Evolutionary conservation across 2,329 filamentous ascomycete species (phyloP), one percentile per base, ranked within the genome.

Genomic region (Polytolypa hystricis): DNA sequence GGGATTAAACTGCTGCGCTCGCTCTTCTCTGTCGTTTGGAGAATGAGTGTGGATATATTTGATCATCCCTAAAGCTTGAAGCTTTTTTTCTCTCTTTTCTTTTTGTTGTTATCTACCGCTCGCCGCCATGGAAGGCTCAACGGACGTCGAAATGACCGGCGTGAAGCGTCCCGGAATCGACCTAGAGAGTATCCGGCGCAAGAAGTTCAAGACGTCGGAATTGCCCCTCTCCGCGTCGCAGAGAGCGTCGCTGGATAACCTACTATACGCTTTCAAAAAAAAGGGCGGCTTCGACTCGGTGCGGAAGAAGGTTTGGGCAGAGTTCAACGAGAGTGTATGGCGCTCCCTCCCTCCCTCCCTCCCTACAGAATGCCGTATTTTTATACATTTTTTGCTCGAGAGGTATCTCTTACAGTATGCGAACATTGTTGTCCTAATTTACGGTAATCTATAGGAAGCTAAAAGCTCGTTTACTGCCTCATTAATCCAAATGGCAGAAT

Each of bases 231-330:
- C 70, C 16, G 66, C 71, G 37, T 56, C 67, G 23, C 74, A 79
- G 52, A 70, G 73, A 42, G 61, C 66, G 5, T 66, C 69, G 16
- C 76, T 80, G 38, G 74, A 79, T 52, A 65, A 65, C 45, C 64
- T 80, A 30, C 62, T 78, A 12, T 69, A 76, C 50, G 72, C 71
- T 1, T 77, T 78, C 54, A 77, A 77, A 56, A 79, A 79, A 56
- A 77, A 77, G 54, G 76, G 76, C 44, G 73, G 74, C 38, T 80
- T 77, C 48, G 76, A 80, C 52, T 62, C 59, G 33, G 58, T 79
- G 38, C 70, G 76, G 40, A 79, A 78, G 54, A 66, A 71, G 41
- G 59, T 75, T 3, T 75, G 74, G 62, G 66, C 71, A 9, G 67
- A 74, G 39, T 79, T 73, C 42, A 67, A 70, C 39, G 60, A 67